phyloP scores from a whole-genome alignment of 2,329 filamentous ascomycete genomes.

The Fusarium nematophilum region DNA sequence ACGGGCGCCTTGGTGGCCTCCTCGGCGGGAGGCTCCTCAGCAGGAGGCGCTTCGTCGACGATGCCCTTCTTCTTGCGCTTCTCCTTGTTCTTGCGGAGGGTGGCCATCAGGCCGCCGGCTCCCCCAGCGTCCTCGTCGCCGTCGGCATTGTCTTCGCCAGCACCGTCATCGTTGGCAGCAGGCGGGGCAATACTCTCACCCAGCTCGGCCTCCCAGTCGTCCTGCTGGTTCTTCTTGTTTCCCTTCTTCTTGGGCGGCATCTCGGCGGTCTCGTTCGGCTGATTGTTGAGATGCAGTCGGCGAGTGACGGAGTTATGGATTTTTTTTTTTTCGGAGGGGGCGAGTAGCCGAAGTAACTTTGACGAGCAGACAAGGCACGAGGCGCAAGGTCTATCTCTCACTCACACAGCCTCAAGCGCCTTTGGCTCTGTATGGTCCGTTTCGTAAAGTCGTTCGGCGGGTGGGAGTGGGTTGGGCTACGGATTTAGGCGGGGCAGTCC shows the following conservation, averaged over 20 bases:
- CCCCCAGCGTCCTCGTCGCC: conserved; percentile 64
- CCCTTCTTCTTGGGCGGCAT: conserved; percentile 97
- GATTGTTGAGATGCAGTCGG: conserved; percentile 36
- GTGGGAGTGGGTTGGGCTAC: conserved; percentile 27
- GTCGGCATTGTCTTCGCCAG: conserved; percentile 60
- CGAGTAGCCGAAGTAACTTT: conserved; percentile 24
- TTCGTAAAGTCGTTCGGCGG: conserved; percentile 6
- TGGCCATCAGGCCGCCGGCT: conserved; percentile 79
- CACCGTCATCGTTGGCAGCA: conserved; percentile 58
- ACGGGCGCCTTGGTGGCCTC: conserved; percentile 75
- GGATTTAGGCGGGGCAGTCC: conserved; percentile 40
- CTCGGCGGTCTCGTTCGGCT: conserved; percentile 47
- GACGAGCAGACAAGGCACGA: conserved; percentile 31
- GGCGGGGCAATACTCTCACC: conserved; percentile 79
- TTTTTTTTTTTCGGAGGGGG: conserved; percentile 22
- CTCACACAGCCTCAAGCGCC: conserved; percentile 16
- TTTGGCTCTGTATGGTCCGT: conserved; percentile 31
- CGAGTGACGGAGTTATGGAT: conserved; percentile 27
- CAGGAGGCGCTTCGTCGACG: conserved; percentile 66
- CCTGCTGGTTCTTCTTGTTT: conserved; percentile 82
- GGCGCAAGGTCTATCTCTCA: conserved; percentile 24
- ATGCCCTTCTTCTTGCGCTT: conserved; percentile 92
- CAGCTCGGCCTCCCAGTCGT: conserved; percentile 95
- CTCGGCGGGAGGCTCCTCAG: conserved; percentile 73
- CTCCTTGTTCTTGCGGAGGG: conserved; percentile 82